Conservation (phyloP, 345 rosid species). For the Euphorbia lathyris region DNA sequence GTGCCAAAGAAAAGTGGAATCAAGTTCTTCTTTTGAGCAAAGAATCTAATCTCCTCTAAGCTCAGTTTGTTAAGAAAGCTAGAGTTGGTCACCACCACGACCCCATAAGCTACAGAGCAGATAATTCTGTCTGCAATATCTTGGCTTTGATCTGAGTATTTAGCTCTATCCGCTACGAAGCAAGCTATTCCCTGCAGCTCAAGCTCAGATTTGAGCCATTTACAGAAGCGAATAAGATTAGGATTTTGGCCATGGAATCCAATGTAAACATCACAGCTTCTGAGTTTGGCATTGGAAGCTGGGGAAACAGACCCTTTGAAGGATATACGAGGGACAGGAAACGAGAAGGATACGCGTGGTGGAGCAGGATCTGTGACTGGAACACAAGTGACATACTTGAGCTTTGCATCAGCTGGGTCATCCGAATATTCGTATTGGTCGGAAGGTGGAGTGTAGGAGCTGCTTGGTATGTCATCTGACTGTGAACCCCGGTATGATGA, state of each 20-base stretch:
- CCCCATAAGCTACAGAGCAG: slow-evolving; percentile 74
- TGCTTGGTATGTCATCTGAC: slow-evolving; percentile 83
- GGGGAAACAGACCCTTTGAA: slow-evolving; percentile 72
- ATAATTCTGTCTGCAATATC: slow-evolving; percentile 86
- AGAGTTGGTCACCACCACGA: slow-evolving; percentile 62
- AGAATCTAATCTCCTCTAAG: slow-evolving; percentile 85
- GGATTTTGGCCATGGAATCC: slow-evolving; percentile 88
- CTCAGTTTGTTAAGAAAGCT: slow-evolving; percentile 61
- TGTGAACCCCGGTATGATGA: slow-evolving; percentile 47
- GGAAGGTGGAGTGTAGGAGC: slow-evolving; percentile 85
- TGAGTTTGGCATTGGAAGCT: slow-evolving; percentile 65
- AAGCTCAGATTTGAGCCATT: slow-evolving; percentile 93
- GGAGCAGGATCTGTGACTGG: slow-evolving; percentile 57
- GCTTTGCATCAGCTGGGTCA: slow-evolving; percentile 54
- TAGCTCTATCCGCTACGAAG: slow-evolving; percentile 82
- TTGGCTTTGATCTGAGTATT: slow-evolving; percentile 80
- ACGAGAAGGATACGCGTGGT: slow-evolving; percentile 74
- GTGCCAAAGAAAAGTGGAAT: slow-evolving; percentile 74
- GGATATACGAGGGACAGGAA: slow-evolving; percentile 84
- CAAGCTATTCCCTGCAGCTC: slow-evolving; percentile 95
- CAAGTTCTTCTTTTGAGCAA: slow-evolving; percentile 87
- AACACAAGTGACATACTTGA: slow-evolving; percentile 55
- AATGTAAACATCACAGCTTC: slow-evolving; percentile 87
- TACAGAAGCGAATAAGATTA: slow-evolving; percentile 71
- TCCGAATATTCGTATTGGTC: slow-evolving; percentile 82